Evolutionary conservation across 228 moss, liverwort and hornwort genomes (phyloP), one percentile per base, ranked within the genome.

Genomic region (Sphagnum fallax): DNA sequence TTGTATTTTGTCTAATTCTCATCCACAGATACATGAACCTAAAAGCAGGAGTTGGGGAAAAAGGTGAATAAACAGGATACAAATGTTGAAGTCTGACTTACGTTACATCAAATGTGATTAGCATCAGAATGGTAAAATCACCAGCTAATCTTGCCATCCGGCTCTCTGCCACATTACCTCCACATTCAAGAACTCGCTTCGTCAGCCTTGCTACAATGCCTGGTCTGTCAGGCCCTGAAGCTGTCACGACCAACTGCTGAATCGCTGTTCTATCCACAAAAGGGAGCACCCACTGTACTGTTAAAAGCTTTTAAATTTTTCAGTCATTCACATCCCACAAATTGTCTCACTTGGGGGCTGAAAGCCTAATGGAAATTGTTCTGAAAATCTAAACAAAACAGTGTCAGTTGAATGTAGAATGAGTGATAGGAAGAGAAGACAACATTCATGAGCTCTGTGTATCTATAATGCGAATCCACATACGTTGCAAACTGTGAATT

Each of bases 121-220:
- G 82, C 82, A 86, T 86, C 73, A 80, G 61, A 49, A 86, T 9
- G 63, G 86, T 16, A 53, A 86, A 86, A 15, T 86, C 86, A 64
- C 86, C 86, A 32, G 86, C 77, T 75, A 86, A 64, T 69, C 86
- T 77, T 8, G 86, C 82, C 86, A 86, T 86, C 62, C 73, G 72
- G 71, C 86, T 86, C 47, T 80, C 51, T 74, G 82, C 82, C 4
- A 86, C 65, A 62, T 82, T 86, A 47, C 79, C 86, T 50, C 82
- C 80, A 64, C 73, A 72, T 66, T 86, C 86, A 66, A 86, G 67
- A 48, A 86, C 86, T 32, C 73, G 73, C 64, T 86, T 86, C 73
- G 82, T 86, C 75, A 86, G 65, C 73, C 77, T 75, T 48, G 86
- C 86, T 14, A 82, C 82, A 51, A 86, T 77, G 10, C 86, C 86